Evolutionary conservation across 129 eudicot genomes (phyloP).

Genomic region (Ambrosia artemisiifolia): DNA sequence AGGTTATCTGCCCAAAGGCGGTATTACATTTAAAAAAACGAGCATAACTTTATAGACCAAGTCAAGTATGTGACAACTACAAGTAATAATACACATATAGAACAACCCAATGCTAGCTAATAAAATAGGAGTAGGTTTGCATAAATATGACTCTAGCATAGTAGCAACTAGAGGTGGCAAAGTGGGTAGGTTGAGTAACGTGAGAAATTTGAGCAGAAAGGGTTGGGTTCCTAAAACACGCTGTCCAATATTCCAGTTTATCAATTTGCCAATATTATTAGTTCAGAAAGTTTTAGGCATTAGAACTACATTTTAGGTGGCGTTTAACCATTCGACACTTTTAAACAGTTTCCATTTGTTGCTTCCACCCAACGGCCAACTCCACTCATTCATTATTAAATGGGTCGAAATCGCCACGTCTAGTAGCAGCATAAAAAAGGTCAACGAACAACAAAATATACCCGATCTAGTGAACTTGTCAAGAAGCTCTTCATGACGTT

Average conservation of each 20-base stretch:
- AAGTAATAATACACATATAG: background rate
- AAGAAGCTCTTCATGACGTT: slow-evolving; percentile 10
- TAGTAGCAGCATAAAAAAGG: background rate
- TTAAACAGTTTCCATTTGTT: background rate
- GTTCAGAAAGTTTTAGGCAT: background rate
- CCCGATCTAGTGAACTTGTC: background rate
- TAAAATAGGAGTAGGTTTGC: background rate
- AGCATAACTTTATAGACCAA: slow-evolving; percentile 1
- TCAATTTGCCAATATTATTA: background rate
- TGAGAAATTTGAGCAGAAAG: background rate
- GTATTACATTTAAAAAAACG: background rate
- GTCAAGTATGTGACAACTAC: background rate
- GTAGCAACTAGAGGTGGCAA: background rate
- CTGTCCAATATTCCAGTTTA: background rate
- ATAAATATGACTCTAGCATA: slow-evolving; percentile 2
- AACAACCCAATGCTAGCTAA: background rate
- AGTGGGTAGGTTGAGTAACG: background rate
- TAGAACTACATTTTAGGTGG: background rate
- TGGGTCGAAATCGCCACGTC: slow-evolving; percentile 9
- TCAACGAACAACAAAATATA: background rate
- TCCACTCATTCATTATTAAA: background rate
- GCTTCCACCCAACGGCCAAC: background rate
- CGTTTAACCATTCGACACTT: background rate
- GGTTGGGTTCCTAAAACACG: background rate
- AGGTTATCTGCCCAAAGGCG: slow-evolving; percentile 42